Evolutionary conservation across 805 yeast species (phyloP), one percentile per base, ranked within the genome.

Genomic region (Saccharomycopsis amapae): DNA sequence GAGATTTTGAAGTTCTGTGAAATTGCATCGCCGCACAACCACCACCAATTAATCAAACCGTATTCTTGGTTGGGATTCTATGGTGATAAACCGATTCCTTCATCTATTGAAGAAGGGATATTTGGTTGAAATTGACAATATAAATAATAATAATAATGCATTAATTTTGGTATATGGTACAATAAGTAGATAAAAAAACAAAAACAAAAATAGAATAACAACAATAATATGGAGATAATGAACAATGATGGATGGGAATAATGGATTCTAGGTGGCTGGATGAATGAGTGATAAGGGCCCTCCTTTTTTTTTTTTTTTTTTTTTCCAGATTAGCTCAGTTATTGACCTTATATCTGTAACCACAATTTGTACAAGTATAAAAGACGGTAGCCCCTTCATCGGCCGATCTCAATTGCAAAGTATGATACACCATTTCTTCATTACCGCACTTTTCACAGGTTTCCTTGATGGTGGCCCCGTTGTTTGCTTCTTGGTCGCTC

Each of bases 311-410:
- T 26, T 26, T 26, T 26, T 26, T 26, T 33, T 33, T 33, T 33
- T 33, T 33, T 10, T n/a, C n/a, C 32, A 12, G 17, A 13, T 17
- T 15, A 19, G 25, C 10, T 62, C 58, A 90, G 63, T 93, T 93
- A 64, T 93, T 90, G 31, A 96, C 89, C 70, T 97, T 82, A 72
- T 85, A 89, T 58, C 86, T 79, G 73, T 90, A 87, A 36, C 89
- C 88, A 74, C 99, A 93, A 35, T 75, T 68, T 1, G 95, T 82
- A 71, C 98, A 93, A 1, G 98, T 90, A 68, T 93, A 94, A 62
- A 93, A 93, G 30, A 93, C 97, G 7, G 99, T 93, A 24, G 98
- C 95, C 74, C 98, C 99, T 74, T 93, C 99, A 73, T 93, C 99
- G 1, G 98, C 99, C 45, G 96, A 85, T 68, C 99, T 80, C 57